A percentile compares a stretch with the other conserved stretches of the same genome.
These are phyloP conservation scores for Colletotrichum viniferum DNA, from an alignment of 2,329 filamentous ascomycete species.

Conservation along the genomic window DNA sequence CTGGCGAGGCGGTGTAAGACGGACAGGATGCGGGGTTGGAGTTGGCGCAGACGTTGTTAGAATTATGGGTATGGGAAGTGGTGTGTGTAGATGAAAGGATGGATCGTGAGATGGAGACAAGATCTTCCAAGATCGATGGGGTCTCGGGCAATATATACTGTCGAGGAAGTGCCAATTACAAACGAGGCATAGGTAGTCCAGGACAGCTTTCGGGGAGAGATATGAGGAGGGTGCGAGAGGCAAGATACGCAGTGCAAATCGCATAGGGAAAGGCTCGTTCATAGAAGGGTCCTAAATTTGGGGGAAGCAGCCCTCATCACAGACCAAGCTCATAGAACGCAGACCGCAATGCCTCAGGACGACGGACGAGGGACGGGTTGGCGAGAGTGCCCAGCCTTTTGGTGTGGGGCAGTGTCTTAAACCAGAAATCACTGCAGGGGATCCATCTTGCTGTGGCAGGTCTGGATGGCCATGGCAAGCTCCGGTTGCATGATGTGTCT, in stretches of 20 bases:
- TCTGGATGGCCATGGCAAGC: background rate
- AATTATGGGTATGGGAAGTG: background rate
- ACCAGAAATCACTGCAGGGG: background rate
- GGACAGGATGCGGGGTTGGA: background rate
- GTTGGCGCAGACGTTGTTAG: background rate
- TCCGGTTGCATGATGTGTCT: background rate
- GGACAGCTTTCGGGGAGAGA: background rate
- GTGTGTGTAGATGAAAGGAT: background rate
- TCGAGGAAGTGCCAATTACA: too few relatives aligned
- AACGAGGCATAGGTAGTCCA: background rate
- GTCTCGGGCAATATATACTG: constrained; percentile 1
- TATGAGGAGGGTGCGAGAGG: background rate
- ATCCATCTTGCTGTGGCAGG: background rate
- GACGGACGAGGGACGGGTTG: background rate
- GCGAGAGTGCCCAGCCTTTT: background rate
- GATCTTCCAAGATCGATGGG: background rate
- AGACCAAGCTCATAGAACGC: background rate
- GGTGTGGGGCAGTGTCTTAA: background rate
- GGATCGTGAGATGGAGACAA: background rate
- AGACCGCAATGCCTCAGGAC: background rate
- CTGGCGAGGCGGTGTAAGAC: background rate
- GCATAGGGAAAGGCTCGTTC: background rate
- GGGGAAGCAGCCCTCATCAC: background rate
- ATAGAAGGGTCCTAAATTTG: background rate
- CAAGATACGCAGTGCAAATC: background rate